Base-by-base conservation (phyloP, 352 stramenopile genomes). In the Phytophthora sp. region DNA sequence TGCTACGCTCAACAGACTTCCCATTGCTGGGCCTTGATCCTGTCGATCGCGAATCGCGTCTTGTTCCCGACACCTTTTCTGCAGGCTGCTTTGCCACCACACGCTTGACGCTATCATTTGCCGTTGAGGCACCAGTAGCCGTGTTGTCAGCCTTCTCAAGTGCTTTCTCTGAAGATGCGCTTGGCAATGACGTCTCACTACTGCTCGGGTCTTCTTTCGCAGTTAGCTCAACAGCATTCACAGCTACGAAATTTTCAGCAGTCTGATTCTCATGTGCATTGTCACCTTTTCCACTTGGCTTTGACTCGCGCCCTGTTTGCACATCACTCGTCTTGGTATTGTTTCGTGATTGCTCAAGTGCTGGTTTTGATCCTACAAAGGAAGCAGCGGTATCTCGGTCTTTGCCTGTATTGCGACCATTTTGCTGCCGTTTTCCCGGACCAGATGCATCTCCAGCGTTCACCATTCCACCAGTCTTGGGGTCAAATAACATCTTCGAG, bases 401-500 rank as follows among this genome's bases (percentile, higher is more conserved):
- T 55, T 45, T 43, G 6, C n/a, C 27, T 57, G 48, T 35, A 46
- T 41, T 43, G 6, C 59, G 51, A 32, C 24, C 30, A 44, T n/a
- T 45, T 50, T 23, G 9, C 20, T 61, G 42, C 10, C 48, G 52
- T 37, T 72, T 69, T 13, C 12, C 43, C 55, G 24, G 15, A 10
- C 7, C 20, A 54, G 24, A 5, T 13, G 39, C 53, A 13, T 76
- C 69, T 34, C 80, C 64, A 0, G 62, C 79, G 31, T 62, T 78
- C 17, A 93, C 61, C 79, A 91, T 85, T 11, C 20, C 59, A 3
- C 79, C 84, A 12, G 69, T 89, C 54, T 87, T 91, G 1, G 75
- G 84, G 30, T 93, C 82, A 66, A 90, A 92, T 4, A 93, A 60
- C 79, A 91, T 87, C 28, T 84, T 83, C 26, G 82, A 71, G 52